These are phyloP conservation scores for Cercospora zeae-maydis DNA, from an alignment of 2,329 filamentous ascomycete species.

Conservation along the genomic window DNA sequence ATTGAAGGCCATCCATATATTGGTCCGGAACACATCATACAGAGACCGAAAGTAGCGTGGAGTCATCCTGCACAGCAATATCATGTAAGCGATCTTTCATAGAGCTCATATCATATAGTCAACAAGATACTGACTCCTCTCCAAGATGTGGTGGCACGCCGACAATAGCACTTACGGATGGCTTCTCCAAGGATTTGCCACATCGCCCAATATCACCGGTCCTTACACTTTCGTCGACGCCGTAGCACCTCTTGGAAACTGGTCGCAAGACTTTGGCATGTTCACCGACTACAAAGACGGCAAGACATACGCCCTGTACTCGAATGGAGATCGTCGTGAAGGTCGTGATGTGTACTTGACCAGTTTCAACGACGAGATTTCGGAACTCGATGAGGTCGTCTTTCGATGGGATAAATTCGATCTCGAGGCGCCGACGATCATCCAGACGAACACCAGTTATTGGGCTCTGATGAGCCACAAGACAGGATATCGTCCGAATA, in stretches of 20 bases:
- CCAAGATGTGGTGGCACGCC: slow-evolving; percentile 58
- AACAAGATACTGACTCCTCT: slow-evolving; percentile 38
- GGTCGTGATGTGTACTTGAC: slow-evolving; percentile 58
- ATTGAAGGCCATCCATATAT: slow-evolving; percentile 55
- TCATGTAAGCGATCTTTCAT: slow-evolving; percentile 36
- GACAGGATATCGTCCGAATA: slow-evolving; percentile 61
- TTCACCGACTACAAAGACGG: slow-evolving; percentile 60
- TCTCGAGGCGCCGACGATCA: slow-evolving; percentile 58
- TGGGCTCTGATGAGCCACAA: slow-evolving; percentile 62
- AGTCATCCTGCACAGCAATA: slow-evolving; percentile 54
- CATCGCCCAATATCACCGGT: slow-evolving; percentile 51
- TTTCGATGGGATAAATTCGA: slow-evolving; percentile 59
- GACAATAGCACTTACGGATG: slow-evolving; percentile 57
- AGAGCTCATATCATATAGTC: neutral
- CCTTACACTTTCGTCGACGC: slow-evolving; percentile 56
- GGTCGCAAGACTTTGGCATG: slow-evolving; percentile 60
- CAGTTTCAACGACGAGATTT: slow-evolving; percentile 52
- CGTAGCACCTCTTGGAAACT: slow-evolving; percentile 56
- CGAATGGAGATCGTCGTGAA: slow-evolving; percentile 55
- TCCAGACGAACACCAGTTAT: slow-evolving; percentile 59
- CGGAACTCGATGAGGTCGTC: slow-evolving; percentile 51
- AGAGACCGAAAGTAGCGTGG: slow-evolving; percentile 60
- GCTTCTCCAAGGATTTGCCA: slow-evolving; percentile 56
- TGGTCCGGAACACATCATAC: slow-evolving; percentile 56
- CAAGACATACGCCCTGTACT: slow-evolving; percentile 56